Evolutionary conservation across 2,329 filamentous ascomycete species (phyloP).

Genomic region (Microcyclosporella mali): DNA sequence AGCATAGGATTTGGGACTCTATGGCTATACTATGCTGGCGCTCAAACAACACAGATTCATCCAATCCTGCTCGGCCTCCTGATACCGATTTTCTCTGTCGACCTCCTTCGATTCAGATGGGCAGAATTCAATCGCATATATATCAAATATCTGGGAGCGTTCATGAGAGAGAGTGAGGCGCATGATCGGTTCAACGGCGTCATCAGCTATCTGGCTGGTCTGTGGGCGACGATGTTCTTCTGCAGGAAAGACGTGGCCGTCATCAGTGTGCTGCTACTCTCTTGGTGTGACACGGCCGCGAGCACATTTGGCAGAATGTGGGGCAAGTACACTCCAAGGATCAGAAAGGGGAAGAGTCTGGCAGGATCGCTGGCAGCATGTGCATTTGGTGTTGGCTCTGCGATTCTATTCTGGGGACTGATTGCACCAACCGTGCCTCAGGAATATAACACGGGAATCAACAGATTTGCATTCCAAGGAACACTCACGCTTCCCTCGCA

Average conservation of each 20-base stretch:
- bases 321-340: constrained; percentile 78
- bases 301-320: constrained; percentile 88
- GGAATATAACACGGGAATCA: constrained; percentile 36
- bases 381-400: constrained; percentile 72
- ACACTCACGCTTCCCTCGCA: constrained; percentile 61
- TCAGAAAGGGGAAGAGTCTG: constrained; percentile 83
- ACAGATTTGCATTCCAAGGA: constrained; percentile 77
- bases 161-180: constrained; percentile 97
- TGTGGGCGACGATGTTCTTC: constrained; percentile 77
- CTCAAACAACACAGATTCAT: constrained; percentile 70
- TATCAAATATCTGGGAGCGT: constrained; percentile 72
- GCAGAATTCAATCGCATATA: constrained; percentile 80
- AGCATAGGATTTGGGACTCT: constrained; percentile 94
- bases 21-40: constrained; percentile 73
- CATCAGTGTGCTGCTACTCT: constrained; percentile 81
- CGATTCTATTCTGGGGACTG: constrained; percentile 81
- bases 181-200: constrained; percentile 85
- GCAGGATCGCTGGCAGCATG: constrained; percentile 84
- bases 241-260: constrained; percentile 92
- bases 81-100: constrained; percentile 74
- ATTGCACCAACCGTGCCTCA: constrained; percentile 54
- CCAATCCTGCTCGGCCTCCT: constrained; percentile 76
- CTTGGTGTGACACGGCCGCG: constrained; percentile 96
- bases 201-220: constrained; percentile 89
- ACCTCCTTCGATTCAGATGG: constrained; percentile 77